Evolutionary conservation across 2,329 filamentous ascomycete species (phyloP).

Genomic region (Exophiala sp.): DNA sequence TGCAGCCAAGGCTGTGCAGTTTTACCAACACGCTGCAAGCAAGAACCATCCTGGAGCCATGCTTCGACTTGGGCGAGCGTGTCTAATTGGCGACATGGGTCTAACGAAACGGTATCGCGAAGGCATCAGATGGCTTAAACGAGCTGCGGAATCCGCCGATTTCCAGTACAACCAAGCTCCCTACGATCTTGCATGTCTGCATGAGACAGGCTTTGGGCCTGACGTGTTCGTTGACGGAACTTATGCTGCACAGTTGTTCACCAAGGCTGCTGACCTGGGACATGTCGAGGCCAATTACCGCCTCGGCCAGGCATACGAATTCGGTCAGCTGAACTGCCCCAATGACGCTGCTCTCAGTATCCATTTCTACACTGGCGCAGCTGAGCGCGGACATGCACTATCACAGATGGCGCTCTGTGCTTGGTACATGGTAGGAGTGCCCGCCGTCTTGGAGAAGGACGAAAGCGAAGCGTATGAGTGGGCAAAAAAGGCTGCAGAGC

Average conservation of each 20-base stretch:
- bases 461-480: slow-evolving; percentile 96
- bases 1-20: slow-evolving; percentile 87
- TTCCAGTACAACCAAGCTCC: slow-evolving; percentile 88
- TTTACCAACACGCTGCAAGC: slow-evolving; percentile 81
- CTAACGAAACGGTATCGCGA: slow-evolving; percentile 79
- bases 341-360: slow-evolving; percentile 89
- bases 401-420: slow-evolving; percentile 99
- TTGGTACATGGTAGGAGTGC: slow-evolving; percentile 96
- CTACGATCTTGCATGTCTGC: slow-evolving; percentile 82
- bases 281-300: slow-evolving; percentile 81
- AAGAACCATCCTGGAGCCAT: slow-evolving; percentile 96
- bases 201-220: slow-evolving; percentile 89
- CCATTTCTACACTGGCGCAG: slow-evolving; percentile 94
- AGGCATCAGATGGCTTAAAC: slow-evolving; percentile 93
- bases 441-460: slow-evolving; percentile 88
- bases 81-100: slow-evolving; percentile 83
- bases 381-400: slow-evolving; percentile 74
- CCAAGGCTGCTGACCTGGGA: slow-evolving; percentile 86
- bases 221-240: slow-evolving; percentile 87
- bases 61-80: slow-evolving; percentile 85
- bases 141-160: slow-evolving; percentile 85
- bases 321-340: slow-evolving; percentile 81
- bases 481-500: slow-evolving; percentile 80
- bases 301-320: slow-evolving; percentile 95
- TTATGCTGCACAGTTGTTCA: slow-evolving; percentile 91